Evolutionary conservation across 2,329 filamentous ascomycete species (phyloP), one percentile per base, ranked within the genome.

Genomic region (Ceratocystis harringtonii): DNA sequence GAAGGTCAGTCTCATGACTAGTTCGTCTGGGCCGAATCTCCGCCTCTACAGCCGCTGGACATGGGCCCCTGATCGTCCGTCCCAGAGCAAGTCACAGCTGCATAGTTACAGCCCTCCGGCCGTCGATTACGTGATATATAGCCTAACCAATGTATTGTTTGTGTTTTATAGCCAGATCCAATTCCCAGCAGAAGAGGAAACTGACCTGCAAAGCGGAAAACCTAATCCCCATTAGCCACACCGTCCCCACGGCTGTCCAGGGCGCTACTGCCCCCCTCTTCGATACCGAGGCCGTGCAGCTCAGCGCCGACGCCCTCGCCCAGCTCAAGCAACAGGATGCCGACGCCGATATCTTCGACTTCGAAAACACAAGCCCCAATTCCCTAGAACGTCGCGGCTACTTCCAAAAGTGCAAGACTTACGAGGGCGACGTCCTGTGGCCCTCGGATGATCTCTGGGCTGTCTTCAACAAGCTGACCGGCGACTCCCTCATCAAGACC

Each of bases 401-500:
- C 30, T 62, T 63, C 19, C 52, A 60, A 19, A 70, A 69, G 28
- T 75, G 74, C 65, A 74, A 71, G 43, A 70, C 69, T 25, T 71
- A 70, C 61, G 72, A 73, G 1, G 72, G 71, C 7, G 69, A 69
- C 10, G 43, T 64, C 2, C 66, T 68, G 5, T 75, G 74, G 74
- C 74, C 74, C 0, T 58, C 68, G 2, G 69, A 71, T 1, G 60
- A 68, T 7, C 70, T 73, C 10, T 75, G 74, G 74, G 62, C 68
- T 5, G 67, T 32, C 58, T 63, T 67, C 36, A 72, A 74, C 67
- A 57, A 66, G 32, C 70, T 73, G 8, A 67, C 74, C 1, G 70
- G 68, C 61, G 73, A 73, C 28, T 69, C 69, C 17, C 70, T 76
- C 17, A 70, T 76, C 52, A 71, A 70, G 52, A 73, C 74, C 19